Conservation (phyloP, 2,329 filamentous ascomycete species). For the Sporothrix inflata region DNA sequence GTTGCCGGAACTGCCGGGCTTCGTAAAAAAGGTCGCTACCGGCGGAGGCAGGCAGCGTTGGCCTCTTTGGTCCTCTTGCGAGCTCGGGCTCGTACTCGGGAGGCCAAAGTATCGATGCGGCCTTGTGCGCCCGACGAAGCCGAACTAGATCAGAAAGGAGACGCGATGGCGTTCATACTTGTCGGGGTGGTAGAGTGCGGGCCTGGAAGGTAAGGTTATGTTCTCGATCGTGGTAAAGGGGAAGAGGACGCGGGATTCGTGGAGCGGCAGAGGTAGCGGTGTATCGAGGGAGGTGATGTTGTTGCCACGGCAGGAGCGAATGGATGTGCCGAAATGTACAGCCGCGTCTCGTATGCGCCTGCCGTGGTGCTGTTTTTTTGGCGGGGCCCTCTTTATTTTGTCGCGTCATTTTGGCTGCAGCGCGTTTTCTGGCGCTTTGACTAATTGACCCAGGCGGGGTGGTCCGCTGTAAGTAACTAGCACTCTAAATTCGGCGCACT, state of each 20-base stretch:
- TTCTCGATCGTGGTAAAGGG: not conserved
- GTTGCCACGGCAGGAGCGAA: slow-evolving; percentile 11
- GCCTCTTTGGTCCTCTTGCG: not conserved
- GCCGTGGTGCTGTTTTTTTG: not conserved
- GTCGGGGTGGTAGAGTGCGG: not conserved
- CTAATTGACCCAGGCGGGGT: slow-evolving; percentile 4
- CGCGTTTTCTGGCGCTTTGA: slow-evolving; percentile 17
- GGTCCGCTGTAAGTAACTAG: not conserved
- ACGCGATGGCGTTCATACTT: not conserved
- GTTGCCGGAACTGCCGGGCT: not conserved
- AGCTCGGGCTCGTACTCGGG: not conserved
- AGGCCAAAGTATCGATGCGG: not conserved
- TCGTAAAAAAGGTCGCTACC: not conserved
- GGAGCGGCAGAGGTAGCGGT: not conserved
- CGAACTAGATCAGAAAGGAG: not conserved
- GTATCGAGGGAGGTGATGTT: not conserved
- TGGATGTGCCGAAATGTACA: not conserved
- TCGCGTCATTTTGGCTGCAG: not conserved
- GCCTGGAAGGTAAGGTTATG: not conserved
- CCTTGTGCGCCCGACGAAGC: not conserved
- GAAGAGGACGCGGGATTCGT: no score
- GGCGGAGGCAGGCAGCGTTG: not conserved
- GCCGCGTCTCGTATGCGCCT: slow-evolving; percentile 14
- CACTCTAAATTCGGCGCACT: not conserved
- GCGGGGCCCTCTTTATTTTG: slow-evolving; percentile 8